These are phyloP conservation scores for Penicillium sp. DNA, from an alignment of 2,329 filamentous ascomycete species.

Conservation along the genomic window DNA sequence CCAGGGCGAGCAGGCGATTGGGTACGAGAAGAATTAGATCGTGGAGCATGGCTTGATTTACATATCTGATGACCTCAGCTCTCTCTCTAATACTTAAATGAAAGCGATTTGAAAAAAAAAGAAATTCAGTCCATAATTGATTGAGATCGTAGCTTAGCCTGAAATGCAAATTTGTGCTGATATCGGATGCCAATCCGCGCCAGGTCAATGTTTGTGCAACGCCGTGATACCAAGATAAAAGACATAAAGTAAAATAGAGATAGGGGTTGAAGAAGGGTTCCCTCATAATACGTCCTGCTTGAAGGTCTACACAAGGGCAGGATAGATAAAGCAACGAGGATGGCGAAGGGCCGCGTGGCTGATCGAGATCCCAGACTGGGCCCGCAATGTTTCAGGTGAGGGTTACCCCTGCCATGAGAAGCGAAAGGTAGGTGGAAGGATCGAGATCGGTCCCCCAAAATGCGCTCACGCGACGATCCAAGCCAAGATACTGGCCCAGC, in stretches of 20 bases:
- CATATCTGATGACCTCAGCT: not conserved
- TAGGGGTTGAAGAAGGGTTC: not conserved
- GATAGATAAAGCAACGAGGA: not conserved
- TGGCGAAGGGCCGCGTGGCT: not conserved
- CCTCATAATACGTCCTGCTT: constrained; percentile 14
- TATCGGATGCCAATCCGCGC: constrained; percentile 11
- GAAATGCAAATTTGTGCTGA: constrained; percentile 14
- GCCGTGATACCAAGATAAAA: constrained; percentile 5
- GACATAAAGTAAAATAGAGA: not conserved
- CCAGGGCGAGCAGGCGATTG: constrained; percentile 19
- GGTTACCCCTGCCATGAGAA: not conserved
- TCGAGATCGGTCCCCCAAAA: not conserved
- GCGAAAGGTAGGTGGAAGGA: not conserved
- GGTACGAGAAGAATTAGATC: constrained; percentile 11
- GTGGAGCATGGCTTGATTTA: not conserved
- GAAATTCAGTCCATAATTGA: not conserved
- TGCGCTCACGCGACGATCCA: not conserved
- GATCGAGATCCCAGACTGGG: constrained; percentile 1
- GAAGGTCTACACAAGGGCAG: constrained; percentile 2
- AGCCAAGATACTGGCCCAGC: constrained; percentile 6
- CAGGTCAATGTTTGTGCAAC: constrained; percentile 13
- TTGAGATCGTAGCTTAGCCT: constrained; percentile 1
- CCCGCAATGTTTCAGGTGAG: not conserved
- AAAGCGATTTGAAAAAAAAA: not conserved
- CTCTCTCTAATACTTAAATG: not conserved